These are phyloP conservation scores for Chaetomiaceae sp. DNA, from an alignment of 2,329 filamentous ascomycete genomes.

Conservation along the genomic window DNA sequence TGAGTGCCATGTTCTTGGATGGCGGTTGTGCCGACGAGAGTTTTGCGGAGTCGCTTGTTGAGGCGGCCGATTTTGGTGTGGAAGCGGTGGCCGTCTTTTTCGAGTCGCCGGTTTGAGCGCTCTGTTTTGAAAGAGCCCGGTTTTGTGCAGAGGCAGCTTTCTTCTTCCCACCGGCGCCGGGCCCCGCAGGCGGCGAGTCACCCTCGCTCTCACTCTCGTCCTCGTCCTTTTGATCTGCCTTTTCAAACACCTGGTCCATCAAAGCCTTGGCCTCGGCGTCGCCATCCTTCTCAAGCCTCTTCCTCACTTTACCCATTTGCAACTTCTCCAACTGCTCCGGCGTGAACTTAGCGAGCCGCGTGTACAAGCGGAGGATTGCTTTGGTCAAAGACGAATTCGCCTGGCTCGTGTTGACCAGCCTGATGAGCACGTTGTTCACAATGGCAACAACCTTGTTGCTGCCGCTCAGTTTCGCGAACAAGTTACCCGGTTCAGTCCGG, in stretches of 20 bases:
- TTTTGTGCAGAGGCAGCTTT: slow-evolving; percentile 5
- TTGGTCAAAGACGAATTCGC: slow-evolving; percentile 22
- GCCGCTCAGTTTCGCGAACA: slow-evolving; percentile 16
- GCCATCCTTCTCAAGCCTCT: slow-evolving; percentile 59
- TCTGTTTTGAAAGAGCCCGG: slow-evolving; percentile 9
- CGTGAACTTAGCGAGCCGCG: slow-evolving; percentile 21
- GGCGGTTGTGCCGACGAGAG: not conserved
- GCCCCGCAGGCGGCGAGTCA: slow-evolving; percentile 3
- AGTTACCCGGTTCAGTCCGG: slow-evolving; percentile 8
- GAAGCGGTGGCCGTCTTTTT: slow-evolving; percentile 11
- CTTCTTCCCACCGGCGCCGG: slow-evolving; percentile 11
- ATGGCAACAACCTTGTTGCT: slow-evolving; percentile 9
- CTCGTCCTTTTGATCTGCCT: slow-evolving; percentile 28
- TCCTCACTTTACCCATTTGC: slow-evolving; percentile 62
- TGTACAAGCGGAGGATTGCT: slow-evolving; percentile 23
- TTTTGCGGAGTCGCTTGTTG: slow-evolving; percentile 9
- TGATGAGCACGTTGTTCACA: slow-evolving; percentile 22
- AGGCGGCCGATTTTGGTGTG: slow-evolving; percentile 5
- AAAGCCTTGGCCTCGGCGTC: slow-evolving; percentile 60
- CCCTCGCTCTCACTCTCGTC: slow-evolving; percentile 12
- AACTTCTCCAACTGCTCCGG: slow-evolving; percentile 15
- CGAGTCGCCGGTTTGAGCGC: slow-evolving; percentile 4
- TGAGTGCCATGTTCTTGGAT: slow-evolving; percentile 12
- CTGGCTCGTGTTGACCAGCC: slow-evolving; percentile 22
- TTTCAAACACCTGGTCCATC: slow-evolving; percentile 43